Evolutionary conservation across 2,329 filamentous ascomycete species (phyloP).

Genomic region (Tolypocladium amazonense): DNA sequence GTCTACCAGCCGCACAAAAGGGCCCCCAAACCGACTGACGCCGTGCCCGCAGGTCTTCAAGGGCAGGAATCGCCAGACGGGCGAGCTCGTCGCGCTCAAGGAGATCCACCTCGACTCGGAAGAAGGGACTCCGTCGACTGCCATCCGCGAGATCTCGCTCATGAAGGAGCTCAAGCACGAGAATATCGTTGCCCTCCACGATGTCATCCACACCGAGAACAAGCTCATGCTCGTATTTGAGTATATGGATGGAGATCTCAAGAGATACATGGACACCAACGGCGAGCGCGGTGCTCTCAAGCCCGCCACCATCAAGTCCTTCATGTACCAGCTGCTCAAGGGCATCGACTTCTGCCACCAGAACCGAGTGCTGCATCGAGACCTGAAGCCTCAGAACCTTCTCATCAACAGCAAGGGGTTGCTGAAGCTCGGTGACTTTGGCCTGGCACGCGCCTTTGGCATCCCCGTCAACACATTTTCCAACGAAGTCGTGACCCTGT

Average conservation of each 20-base stretch:
- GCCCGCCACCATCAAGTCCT: conserved; percentile 87
- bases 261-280: conserved; percentile 95
- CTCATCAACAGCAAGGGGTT: conserved; percentile 88
- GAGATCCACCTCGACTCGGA: conserved; percentile 98
- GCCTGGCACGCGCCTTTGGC: conserved; percentile 85
- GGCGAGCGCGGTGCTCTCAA: conserved; percentile 85
- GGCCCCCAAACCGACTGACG: conserved; percentile 5
- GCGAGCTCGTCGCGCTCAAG: conserved; percentile 91
- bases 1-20: conserved; percentile 15
- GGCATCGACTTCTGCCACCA: conserved; percentile 98
- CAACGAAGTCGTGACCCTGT: conserved; percentile 94
- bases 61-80: conserved; percentile 92
- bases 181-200: conserved; percentile 93
- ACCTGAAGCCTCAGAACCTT: conserved; percentile 92
- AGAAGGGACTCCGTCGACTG: conserved; percentile 93
- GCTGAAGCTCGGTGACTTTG: conserved; percentile 90
- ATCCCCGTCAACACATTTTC: conserved; percentile 98
- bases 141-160: conserved; percentile 94
- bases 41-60: conserved; percentile 70
- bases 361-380: conserved; percentile 89
- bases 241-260: conserved; percentile 96
- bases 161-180: conserved; percentile 99
- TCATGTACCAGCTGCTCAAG: conserved; percentile 95
- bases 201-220: conserved; percentile 99
- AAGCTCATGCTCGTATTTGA: conserved; percentile 99